phyloP scores from a whole-genome alignment of 2,329 filamentous ascomycete species.

The Macrophomina pseudophaseolina region DNA sequence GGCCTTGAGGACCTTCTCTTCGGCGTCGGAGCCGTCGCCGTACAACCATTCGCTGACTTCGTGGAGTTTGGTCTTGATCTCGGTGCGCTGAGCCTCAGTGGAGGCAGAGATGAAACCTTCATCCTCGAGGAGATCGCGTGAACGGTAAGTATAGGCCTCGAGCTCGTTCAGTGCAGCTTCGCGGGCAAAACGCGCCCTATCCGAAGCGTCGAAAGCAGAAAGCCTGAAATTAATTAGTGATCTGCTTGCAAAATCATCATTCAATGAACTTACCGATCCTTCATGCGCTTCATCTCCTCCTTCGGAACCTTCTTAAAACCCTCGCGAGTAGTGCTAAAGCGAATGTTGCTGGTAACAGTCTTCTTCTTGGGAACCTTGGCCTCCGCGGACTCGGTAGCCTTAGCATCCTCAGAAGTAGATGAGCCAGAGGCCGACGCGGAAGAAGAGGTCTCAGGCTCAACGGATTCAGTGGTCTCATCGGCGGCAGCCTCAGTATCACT shows the following conservation, averaged over 20 bases:
- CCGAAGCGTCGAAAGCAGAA: conserved; percentile 83
- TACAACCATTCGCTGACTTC: conserved; percentile 89
- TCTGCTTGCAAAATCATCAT: background rate
- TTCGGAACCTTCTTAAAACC: conserved; percentile 63
- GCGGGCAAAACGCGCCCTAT: conserved; percentile 74
- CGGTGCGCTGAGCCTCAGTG: conserved; percentile 68
- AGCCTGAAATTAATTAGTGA: conserved; percentile 59
- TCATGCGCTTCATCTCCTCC: conserved; percentile 64
- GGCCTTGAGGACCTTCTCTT: conserved; percentile 73
- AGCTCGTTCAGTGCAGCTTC: conserved; percentile 91
- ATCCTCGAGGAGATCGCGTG: conserved; percentile 80
- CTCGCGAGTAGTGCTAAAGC: conserved; percentile 50
- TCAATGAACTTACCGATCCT: conserved; percentile 56
- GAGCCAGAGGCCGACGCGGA: conserved; percentile 49
- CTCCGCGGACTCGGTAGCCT: conserved; percentile 51
- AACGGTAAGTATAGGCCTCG: conserved; percentile 90
- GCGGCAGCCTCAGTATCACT: conserved; percentile 59
- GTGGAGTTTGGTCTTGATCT: conserved; percentile 71
- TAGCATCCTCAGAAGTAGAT: conserved; percentile 54
- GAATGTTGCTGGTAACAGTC: conserved; percentile 58
- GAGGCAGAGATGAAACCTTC: conserved; percentile 75
- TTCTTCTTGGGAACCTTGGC: conserved; percentile 54
- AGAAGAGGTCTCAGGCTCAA: conserved; percentile 39
- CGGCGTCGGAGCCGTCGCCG: conserved; percentile 78
- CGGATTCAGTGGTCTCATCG: conserved; percentile 52